Evolutionary conservation across 306 rosid genomes (phyloP).

Genomic region (Vicia sativa): DNA sequence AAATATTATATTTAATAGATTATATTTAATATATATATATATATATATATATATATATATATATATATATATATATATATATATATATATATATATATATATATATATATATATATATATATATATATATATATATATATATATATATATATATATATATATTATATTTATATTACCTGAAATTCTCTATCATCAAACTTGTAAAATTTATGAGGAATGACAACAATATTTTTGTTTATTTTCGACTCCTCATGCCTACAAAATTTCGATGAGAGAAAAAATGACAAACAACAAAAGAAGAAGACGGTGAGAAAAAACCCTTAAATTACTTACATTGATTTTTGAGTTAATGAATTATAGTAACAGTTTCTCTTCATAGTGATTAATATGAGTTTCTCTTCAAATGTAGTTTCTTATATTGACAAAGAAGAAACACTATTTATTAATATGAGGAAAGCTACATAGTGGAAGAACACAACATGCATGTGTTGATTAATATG

Average conservation of each 20-base stretch:
- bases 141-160: too few relatives aligned
- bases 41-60: too few relatives aligned
- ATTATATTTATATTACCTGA: conserved; percentile 28
- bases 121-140: too few relatives aligned
- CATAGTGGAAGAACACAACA: not conserved
- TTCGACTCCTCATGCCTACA: conserved; percentile 33
- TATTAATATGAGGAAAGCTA: not conserved
- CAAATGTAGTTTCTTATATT: not conserved
- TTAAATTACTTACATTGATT: conserved; percentile 38
- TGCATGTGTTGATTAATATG: not conserved
- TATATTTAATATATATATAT: too few relatives aligned
- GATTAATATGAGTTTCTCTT: too few relatives aligned
- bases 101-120: too few relatives aligned
- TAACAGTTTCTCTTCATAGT: conserved; percentile 39
- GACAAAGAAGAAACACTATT: not conserved
- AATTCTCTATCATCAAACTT: conserved; percentile 32
- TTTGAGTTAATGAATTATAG: conserved; percentile 5
- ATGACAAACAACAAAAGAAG: not conserved
- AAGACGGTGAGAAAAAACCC: not conserved
- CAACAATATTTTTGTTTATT: conserved; percentile 11
- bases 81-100: too few relatives aligned
- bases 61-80: too few relatives aligned
- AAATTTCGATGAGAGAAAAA: conserved; percentile 4
- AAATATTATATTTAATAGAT: too few relatives aligned
- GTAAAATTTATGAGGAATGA: conserved; percentile 4